phyloP scores from a whole-genome alignment of 805 yeast species.

The Pichia cabralensis region DNA sequence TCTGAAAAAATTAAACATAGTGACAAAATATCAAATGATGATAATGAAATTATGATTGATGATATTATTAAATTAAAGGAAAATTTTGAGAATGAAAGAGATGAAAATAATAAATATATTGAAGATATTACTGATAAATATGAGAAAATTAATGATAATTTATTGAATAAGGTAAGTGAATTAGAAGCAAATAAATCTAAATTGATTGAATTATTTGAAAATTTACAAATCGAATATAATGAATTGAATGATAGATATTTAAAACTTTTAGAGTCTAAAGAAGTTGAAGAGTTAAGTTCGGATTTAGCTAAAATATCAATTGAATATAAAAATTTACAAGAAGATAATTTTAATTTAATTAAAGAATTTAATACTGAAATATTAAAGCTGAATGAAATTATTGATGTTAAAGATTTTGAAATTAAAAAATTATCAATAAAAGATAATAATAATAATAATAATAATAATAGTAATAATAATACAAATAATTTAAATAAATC shows the following conservation, averaged over 20 bases:
- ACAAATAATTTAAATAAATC: not conserved
- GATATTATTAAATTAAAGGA: conserved; percentile 3
- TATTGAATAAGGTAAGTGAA: conserved; percentile 26
- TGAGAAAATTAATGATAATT: conserved; percentile 21
- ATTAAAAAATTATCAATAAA: conserved; percentile 1
- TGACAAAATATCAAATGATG: not conserved
- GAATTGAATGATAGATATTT: conserved; percentile 7
- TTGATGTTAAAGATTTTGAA: conserved; percentile 9
- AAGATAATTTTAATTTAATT: conserved; percentile 18
- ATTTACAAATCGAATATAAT: conserved; percentile 18
- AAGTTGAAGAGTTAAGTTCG: conserved; percentile 24
- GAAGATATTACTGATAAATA: conserved; percentile 18
- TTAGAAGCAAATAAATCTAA: conserved; percentile 28
- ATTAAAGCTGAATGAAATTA: conserved; percentile 11
- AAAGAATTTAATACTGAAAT: conserved; percentile 5
- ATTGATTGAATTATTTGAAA: conserved; percentile 29
- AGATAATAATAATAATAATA: no score
- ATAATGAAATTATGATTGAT: not conserved
- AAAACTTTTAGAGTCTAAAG: conserved; percentile 7
- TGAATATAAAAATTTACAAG: conserved; percentile 23
- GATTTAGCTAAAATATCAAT: conserved; percentile 31
- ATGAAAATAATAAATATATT: conserved; percentile 7
- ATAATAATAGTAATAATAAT: no score
- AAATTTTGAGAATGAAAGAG: conserved; percentile 7
- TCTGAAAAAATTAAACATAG: not conserved